phyloP scores from a whole-genome alignment of 2,329 filamentous ascomycete species.

The Tympanopsis confertula region DNA sequence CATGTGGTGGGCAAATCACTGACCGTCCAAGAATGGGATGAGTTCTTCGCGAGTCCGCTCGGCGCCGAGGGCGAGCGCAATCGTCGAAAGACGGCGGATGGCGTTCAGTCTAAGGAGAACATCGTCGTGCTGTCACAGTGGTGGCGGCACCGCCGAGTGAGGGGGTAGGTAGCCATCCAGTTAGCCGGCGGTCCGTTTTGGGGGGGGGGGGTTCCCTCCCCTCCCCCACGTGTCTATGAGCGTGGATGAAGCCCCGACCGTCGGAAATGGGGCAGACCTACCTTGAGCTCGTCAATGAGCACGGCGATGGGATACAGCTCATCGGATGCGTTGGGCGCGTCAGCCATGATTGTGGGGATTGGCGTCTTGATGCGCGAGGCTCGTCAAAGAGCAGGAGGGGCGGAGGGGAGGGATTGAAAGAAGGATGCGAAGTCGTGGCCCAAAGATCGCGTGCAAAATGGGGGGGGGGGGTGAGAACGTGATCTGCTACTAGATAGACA shows the following conservation, averaged over 20 bases:
- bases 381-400: too few species aligned
- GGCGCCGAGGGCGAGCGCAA: conserved; percentile 86
- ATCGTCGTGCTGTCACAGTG: conserved; percentile 82
- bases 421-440: too few species aligned
- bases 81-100: conserved; percentile 94
- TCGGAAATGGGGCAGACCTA: conserved; percentile 37
- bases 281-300: conserved; percentile 98
- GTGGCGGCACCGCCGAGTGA: too few species aligned
- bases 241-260: too few species aligned
- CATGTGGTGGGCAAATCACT: conserved; percentile 22
- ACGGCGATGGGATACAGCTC: conserved; percentile 99
- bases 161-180: too few species aligned
- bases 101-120: conserved; percentile 95
- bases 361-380: too few species aligned
- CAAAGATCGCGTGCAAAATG: too few species aligned
- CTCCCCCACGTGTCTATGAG: background rate
- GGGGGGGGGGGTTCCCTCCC: background rate
- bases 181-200: background rate
- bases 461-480: too few species aligned
- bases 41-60: conserved; percentile 97
- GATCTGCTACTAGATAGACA: too few species aligned
- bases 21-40: conserved; percentile 97
- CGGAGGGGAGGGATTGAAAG: too few species aligned
- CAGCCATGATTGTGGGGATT: conserved; percentile 71
- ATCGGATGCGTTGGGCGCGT: conserved; percentile 82